Evolutionary conservation across 176 grass and related monocot genomes (phyloP), one percentile per base, ranked within the genome.

Genomic region (Lolium rigidum): DNA sequence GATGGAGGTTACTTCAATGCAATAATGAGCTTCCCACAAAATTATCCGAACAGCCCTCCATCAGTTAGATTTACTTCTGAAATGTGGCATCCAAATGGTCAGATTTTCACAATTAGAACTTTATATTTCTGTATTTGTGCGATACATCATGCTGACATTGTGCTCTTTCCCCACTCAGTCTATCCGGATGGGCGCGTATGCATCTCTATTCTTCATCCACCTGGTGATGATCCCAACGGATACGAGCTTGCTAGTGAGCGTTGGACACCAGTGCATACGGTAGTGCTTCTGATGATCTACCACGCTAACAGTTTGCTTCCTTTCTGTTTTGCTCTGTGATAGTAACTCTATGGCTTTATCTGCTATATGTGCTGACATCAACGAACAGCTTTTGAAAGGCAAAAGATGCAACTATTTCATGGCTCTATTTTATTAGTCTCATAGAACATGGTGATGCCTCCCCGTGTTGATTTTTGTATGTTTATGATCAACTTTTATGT

Each of bases 41-140:
- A 99, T 86, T 99, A 99, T 90, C 97, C 97, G 15, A 99, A 99
- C 46, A 99, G 97, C 50, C 94, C 97, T 31, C 97, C 97, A 46
- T 69, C 97, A 74, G 94, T 99, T 17, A 90, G 97, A 89, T 99
- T 99, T 84, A 94, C 94, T 10, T 99, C 97, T 79, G 90, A 99
- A 90, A 99, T 99, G 97, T 99, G 97, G 97, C 97, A 99, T 85
- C 97, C 97, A 52, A 99, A 99, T 93, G 97, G 97, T 99, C 49
- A 70, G 82, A n/a, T 81, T 58, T 85, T 62, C 22, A 76, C 21
- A 41, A 15, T 3, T n/a, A 41, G 28, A 48, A 43, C 63, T 58
- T 84, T 5, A 37, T 54, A 59, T 77, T 88, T 63, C 28, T 82
- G 74, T 82, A 74, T 9, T 83, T 73, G 20, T 44, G 56, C 48